These are phyloP conservation scores for Tripterygium wilfordii DNA, from an alignment of 177 flowering plant genomes.

Conservation along the genomic window DNA sequence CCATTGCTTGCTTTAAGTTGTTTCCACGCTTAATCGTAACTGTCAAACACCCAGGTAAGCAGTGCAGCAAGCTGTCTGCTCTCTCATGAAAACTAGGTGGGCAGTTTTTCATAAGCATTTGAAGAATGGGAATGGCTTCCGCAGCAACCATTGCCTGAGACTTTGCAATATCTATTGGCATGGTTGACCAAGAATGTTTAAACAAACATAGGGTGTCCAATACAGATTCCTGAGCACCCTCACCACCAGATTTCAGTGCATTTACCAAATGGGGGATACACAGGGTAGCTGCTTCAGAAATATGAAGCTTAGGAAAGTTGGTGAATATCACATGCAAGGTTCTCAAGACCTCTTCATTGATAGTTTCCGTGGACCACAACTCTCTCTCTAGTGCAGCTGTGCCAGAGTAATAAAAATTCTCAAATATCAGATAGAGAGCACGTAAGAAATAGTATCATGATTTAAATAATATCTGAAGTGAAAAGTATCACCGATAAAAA, in stretches of 20 bases:
- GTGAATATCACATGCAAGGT: slow-evolving; percentile 65
- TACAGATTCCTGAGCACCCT: slow-evolving; percentile 72
- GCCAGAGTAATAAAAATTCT: slow-evolving; percentile 6
- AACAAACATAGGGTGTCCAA: slow-evolving; percentile 70
- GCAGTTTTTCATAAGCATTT: slow-evolving; percentile 76
- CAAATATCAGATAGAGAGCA: background rate
- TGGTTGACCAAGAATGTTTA: slow-evolving; percentile 76
- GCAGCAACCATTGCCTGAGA: slow-evolving; percentile 79
- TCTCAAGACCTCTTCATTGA: slow-evolving; percentile 72
- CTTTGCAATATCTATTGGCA: slow-evolving; percentile 72
- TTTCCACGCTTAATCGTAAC: slow-evolving; percentile 75
- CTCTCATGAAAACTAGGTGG: slow-evolving; percentile 88
- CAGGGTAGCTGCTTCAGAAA: slow-evolving; percentile 81
- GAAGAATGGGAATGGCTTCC: slow-evolving; percentile 84
- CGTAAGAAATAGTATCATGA: background rate
- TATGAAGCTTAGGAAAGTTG: slow-evolving; percentile 79
- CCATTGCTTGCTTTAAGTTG: slow-evolving; percentile 78
- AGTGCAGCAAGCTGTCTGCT: slow-evolving; percentile 71
- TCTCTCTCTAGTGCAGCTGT: slow-evolving; percentile 88
- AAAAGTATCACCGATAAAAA: no score
- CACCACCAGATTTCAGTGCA: slow-evolving; percentile 74
- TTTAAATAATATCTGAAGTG: no score
- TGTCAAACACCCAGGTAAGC: slow-evolving; percentile 87
- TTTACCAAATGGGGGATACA: slow-evolving; percentile 77
- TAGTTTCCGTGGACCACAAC: slow-evolving; percentile 64